Evolutionary conservation across 2,329 filamentous ascomycete genomes (phyloP).

Genomic region (Metarhizium rileyi): DNA sequence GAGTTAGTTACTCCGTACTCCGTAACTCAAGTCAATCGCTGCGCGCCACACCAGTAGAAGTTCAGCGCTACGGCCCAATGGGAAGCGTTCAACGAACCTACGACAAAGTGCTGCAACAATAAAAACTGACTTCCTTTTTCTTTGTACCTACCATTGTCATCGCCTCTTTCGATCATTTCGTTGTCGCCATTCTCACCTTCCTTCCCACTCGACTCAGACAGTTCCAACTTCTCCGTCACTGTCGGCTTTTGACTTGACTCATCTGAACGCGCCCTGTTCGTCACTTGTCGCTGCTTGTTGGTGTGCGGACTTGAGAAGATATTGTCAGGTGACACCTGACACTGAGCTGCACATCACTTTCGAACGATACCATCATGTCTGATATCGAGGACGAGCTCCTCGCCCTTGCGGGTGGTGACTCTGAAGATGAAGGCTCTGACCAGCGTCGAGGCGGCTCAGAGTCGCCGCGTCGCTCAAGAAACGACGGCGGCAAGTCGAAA

Average conservation of each 20-base stretch:
- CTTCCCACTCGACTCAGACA: background rate
- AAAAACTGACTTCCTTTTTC: background rate
- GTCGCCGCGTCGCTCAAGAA: slow-evolving; percentile 35
- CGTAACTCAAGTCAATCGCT: too few species aligned
- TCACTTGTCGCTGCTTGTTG: background rate
- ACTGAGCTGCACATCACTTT: background rate
- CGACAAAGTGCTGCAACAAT: background rate
- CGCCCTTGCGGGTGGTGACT: slow-evolving; percentile 75
- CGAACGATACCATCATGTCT: slow-evolving; percentile 49
- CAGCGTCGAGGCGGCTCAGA: slow-evolving; percentile 45
- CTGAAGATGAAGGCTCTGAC: slow-evolving; percentile 47
- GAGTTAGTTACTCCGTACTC: too few species aligned
- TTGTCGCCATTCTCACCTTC: background rate
- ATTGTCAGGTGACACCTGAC: background rate
- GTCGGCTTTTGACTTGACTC: background rate
- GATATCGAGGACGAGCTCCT: slow-evolving; percentile 91
- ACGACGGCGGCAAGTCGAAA: slow-evolving; percentile 26
- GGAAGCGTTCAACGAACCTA: background rate
- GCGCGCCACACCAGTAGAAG: background rate
- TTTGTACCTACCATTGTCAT: background rate
- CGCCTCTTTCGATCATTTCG: background rate
- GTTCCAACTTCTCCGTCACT: background rate
- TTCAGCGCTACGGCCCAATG: background rate
- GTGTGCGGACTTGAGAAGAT: background rate
- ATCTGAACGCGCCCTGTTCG: background rate